Conservation (phyloP, 2,329 filamentous ascomycete genomes). For the Penicillium nordicum region DNA sequence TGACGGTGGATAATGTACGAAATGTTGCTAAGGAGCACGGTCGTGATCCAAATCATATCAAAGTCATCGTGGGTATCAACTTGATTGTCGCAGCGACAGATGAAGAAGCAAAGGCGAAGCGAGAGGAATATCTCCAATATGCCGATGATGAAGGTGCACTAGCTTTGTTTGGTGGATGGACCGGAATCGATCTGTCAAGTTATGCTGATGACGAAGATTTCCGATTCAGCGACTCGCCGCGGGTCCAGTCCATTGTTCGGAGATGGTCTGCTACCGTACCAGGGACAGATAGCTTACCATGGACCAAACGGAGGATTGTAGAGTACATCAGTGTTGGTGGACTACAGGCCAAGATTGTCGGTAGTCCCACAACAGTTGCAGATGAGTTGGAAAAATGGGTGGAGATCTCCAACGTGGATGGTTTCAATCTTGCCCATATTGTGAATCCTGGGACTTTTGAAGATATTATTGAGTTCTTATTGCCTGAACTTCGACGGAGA, state of each 20-base stretch:
- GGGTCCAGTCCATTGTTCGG: constrained; percentile 30
- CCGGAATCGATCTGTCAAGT: constrained; percentile 26
- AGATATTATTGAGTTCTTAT: constrained; percentile 21
- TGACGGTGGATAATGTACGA: constrained; percentile 39
- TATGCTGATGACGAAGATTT: constrained; percentile 41
- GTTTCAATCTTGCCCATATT: constrained; percentile 22
- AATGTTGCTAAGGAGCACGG: constrained; percentile 33
- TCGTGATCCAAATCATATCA: constrained; percentile 26
- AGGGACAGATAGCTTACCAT: constrained; percentile 30
- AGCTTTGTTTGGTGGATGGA: constrained; percentile 44
- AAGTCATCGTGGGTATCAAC: constrained; percentile 34
- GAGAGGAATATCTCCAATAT: constrained; percentile 38
- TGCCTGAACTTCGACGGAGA: constrained; percentile 17
- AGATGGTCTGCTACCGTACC: constrained; percentile 37
- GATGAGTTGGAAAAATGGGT: constrained; percentile 17
- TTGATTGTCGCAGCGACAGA: constrained; percentile 42
- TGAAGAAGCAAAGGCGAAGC: constrained; percentile 40
- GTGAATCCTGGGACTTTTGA: constrained; percentile 22
- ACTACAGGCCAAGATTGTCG: constrained; percentile 3
- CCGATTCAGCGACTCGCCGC: constrained; percentile 31
- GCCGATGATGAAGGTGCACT: constrained; percentile 41
- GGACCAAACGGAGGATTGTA: constrained; percentile 27
- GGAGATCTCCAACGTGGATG: constrained; percentile 20
- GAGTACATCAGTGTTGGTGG: constrained; percentile 23
- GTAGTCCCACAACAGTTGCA: constrained; percentile 3